Conservation (phyloP, 345 rosid genomes). For the Lepidium aucheri region DNA sequence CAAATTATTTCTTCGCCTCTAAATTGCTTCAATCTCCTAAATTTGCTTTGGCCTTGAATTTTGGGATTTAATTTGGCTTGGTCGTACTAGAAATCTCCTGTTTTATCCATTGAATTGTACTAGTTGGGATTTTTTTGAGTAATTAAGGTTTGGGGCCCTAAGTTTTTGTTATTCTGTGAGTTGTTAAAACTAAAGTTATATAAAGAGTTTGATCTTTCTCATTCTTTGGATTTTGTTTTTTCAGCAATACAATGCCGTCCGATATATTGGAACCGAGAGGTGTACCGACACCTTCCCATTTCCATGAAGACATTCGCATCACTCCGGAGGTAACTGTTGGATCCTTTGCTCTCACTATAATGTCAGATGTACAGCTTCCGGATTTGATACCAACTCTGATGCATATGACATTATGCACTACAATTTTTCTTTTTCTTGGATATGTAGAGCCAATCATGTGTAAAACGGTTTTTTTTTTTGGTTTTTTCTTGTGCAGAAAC, state of each 20-base stretch:
- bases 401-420: not conserved
- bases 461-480: not conserved
- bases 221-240: slow-evolving; percentile 17
- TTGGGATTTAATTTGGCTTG: not conserved
- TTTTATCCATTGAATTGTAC: not conserved
- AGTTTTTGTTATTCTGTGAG: slow-evolving; percentile 2
- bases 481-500: slow-evolving; percentile 46
- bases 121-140: no score
- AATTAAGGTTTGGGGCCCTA: slow-evolving; percentile 7
- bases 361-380: no score
- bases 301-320: slow-evolving; percentile 34
- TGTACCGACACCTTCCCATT: slow-evolving; percentile 17
- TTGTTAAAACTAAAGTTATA: slow-evolving; percentile 3
- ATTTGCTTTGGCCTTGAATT: not conserved
- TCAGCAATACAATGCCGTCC: slow-evolving; percentile 45
- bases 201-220: slow-evolving; percentile 11
- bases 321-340: slow-evolving; percentile 46
- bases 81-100: slow-evolving; percentile 4
- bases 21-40: not conserved
- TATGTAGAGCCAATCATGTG: not conserved
- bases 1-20: not conserved
- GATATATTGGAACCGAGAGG: slow-evolving; percentile 51
- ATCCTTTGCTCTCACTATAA: not conserved
- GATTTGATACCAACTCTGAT: no score
- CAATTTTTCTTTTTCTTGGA: not conserved